phyloP scores from a whole-genome alignment of 2,329 filamentous ascomycete genomes.

The Monilinia laxa region DNA sequence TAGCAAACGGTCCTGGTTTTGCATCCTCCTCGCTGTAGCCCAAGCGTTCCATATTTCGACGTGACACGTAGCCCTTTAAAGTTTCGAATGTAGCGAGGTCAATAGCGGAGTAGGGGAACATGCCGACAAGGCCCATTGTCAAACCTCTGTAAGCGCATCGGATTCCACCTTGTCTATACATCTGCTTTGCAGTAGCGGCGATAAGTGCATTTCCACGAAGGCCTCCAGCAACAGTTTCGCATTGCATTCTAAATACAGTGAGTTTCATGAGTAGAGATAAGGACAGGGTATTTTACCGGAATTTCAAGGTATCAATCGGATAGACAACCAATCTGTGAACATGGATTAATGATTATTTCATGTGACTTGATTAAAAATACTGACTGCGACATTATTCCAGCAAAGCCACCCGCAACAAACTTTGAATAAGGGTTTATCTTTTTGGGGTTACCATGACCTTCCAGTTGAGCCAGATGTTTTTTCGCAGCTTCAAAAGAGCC shows the following conservation, averaged over 20 bases:
- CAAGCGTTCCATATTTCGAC: slow-evolving; percentile 65
- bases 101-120: slow-evolving; percentile 97
- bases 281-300: slow-evolving; percentile 48
- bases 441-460: slow-evolving; percentile 81
- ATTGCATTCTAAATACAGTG: slow-evolving; percentile 64
- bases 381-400: slow-evolving; percentile 90
- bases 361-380: slow-evolving; percentile 40
- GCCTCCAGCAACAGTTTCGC: slow-evolving; percentile 85
- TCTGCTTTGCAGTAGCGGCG: slow-evolving; percentile 77
- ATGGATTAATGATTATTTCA: slow-evolving; percentile 24
- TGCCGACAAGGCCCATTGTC: slow-evolving; percentile 89
- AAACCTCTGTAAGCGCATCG: slow-evolving; percentile 85
- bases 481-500: slow-evolving; percentile 96
- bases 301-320: slow-evolving; percentile 50
- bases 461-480: slow-evolving; percentile 77
- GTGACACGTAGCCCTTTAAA: slow-evolving; percentile 73
- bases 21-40: slow-evolving; percentile 82
- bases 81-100: slow-evolving; percentile 95
- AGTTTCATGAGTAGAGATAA: slow-evolving; percentile 23
- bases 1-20: slow-evolving; percentile 74
- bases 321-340: slow-evolving; percentile 78
- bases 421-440: slow-evolving; percentile 81
- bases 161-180: slow-evolving; percentile 75
- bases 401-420: slow-evolving; percentile 85
- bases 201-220: slow-evolving; percentile 81